phyloP scores from a whole-genome alignment of 371 early-diverging fungal genomes.

The Mucor ambiguus region DNA sequence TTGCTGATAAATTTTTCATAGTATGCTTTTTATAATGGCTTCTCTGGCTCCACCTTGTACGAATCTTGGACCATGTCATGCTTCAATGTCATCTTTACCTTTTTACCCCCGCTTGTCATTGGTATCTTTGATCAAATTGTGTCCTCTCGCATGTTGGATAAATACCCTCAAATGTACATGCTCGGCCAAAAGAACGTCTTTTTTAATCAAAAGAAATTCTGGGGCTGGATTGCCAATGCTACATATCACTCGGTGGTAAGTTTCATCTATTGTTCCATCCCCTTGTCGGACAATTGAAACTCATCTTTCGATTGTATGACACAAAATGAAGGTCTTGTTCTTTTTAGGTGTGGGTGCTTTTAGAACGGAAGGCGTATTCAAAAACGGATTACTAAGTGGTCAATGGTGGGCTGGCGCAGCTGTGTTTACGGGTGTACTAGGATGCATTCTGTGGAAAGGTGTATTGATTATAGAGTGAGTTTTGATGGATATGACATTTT shows the following conservation, averaged over 20 bases:
- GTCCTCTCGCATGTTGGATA: slow-evolving; percentile 66
- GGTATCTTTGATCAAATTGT: slow-evolving; percentile 87
- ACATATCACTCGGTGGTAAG: slow-evolving; percentile 79
- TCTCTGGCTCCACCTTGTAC: slow-evolving; percentile 81
- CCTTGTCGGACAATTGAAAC: neutral
- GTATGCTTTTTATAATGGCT: slow-evolving; percentile 76
- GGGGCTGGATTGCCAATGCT: slow-evolving; percentile 90
- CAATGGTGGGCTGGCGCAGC: slow-evolving; percentile 82
- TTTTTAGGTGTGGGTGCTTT: slow-evolving; percentile 66
- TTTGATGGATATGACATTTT: neutral
- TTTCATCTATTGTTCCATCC: slow-evolving; percentile 32
- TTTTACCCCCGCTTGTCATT: slow-evolving; percentile 75
- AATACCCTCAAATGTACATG: slow-evolving; percentile 83
- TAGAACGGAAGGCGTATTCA: slow-evolving; percentile 60
- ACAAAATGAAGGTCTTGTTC: slow-evolving; percentile 56
- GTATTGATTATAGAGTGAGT: slow-evolving; percentile 81
- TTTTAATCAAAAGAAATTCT: slow-evolving; percentile 87
- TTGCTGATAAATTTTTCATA: slow-evolving; percentile 6
- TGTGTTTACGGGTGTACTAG: slow-evolving; percentile 78
- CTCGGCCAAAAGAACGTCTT: slow-evolving; percentile 85
- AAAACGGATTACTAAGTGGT: slow-evolving; percentile 66
- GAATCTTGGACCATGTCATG: slow-evolving; percentile 70
- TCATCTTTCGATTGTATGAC: neutral
- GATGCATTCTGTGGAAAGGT: slow-evolving; percentile 83
- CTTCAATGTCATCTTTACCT: slow-evolving; percentile 81